Percentiles rank a stretch among this genome's conserved stretches.
Evolutionary conservation across 306 rosid species (phyloP).

Genomic region (Prunus davidiana): DNA sequence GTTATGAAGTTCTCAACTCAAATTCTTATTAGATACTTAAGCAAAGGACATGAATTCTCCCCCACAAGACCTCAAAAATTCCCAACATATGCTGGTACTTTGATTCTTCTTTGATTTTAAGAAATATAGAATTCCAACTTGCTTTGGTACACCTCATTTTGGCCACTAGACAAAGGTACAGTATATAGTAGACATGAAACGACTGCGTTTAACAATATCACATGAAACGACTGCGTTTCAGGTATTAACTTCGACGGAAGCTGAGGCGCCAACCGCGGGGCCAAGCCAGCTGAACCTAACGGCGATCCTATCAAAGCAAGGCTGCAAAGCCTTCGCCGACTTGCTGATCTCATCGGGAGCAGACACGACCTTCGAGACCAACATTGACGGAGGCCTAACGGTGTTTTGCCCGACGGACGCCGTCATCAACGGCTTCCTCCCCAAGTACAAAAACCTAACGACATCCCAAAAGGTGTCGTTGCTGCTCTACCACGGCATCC

Average conservation of each 20-base stretch:
- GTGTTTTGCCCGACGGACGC: constrained; percentile 84
- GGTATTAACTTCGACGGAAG: constrained; percentile 75
- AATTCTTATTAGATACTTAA: too few relatives aligned
- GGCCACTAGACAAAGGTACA: constrained; percentile 1
- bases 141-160: not conserved
- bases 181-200: not conserved
- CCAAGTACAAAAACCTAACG: constrained; percentile 73
- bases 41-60: not conserved
- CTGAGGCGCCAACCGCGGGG: constrained; percentile 77
- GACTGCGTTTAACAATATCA: not conserved
- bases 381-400: constrained; percentile 74
- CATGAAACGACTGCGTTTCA: constrained; percentile 11
- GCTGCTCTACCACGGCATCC: constrained; percentile 66
- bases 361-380: constrained; percentile 44
- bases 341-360: constrained; percentile 54
- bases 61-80: too few relatives aligned
- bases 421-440: constrained; percentile 46
- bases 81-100: not conserved
- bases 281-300: constrained; percentile 67
- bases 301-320: constrained; percentile 62
- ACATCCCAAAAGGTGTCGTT: constrained; percentile 52
- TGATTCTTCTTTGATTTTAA: not conserved
- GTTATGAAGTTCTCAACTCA: too few relatives aligned
- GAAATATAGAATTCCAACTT: not conserved
- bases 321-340: constrained; percentile 81